Evolutionary conservation across 352 stramenopile species (phyloP).

Genomic region (Chrysophaeum taylorii): DNA sequence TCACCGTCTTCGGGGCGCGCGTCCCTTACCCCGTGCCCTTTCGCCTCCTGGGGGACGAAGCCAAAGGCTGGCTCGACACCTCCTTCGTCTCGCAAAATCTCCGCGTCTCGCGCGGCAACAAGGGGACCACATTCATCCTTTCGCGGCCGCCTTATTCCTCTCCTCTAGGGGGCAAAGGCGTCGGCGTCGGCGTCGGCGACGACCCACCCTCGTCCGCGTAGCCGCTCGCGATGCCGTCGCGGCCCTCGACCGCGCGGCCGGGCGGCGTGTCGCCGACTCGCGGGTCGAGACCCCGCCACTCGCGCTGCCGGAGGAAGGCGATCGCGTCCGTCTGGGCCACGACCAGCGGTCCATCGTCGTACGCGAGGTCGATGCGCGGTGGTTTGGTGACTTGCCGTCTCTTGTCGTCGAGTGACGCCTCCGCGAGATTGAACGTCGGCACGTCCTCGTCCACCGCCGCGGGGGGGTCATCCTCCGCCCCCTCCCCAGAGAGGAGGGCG

Average conservation of each 20-base stretch:
- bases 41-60: constrained; percentile 33
- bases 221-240: not conserved
- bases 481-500: not conserved
- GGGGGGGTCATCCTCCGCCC: not conserved
- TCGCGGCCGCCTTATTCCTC: no score
- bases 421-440: not conserved
- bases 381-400: no score
- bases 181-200: no score
- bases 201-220: constrained; percentile 1
- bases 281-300: not conserved
- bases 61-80: constrained; percentile 34
- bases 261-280: not conserved
- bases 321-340: not conserved
- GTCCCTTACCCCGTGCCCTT: constrained; percentile 40
- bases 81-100: constrained; percentile 32
- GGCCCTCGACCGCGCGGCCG: not conserved
- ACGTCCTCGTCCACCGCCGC: constrained; percentile 9
- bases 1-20: constrained; percentile 30
- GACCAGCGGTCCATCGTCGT: constrained; percentile 9
- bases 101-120: constrained; percentile 34
- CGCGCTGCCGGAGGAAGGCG: not conserved
- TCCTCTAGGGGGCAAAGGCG: no score
- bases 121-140: constrained; percentile 39
- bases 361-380: not conserved
- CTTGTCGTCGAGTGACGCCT: not conserved